These are phyloP conservation scores for Saccharomyces jurei DNA, from an alignment of 805 yeast species.

Conservation along the genomic window DNA sequence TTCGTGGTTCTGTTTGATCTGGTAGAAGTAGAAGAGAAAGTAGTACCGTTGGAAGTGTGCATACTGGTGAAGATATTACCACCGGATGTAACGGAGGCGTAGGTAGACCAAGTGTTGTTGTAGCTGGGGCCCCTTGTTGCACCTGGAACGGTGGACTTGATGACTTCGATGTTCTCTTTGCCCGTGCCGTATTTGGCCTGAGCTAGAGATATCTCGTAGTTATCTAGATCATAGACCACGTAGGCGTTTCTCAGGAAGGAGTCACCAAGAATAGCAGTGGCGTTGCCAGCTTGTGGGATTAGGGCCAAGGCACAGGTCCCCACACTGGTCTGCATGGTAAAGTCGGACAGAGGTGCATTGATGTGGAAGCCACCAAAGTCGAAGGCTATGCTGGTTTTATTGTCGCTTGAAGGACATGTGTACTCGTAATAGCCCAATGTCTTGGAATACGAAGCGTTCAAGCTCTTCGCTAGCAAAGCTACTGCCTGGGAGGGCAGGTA, in stretches of 20 bases:
- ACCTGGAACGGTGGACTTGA: conserved; percentile 39
- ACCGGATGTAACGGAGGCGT: conserved; percentile 16
- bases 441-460: conserved; percentile 39
- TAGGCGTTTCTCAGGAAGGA: conserved; percentile 49
- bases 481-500: conserved; percentile 37
- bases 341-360: conserved; percentile 38
- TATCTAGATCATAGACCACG: conserved; percentile 50
- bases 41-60: background rate
- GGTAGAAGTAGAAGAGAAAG: background rate
- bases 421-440: conserved; percentile 39
- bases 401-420: conserved; percentile 34
- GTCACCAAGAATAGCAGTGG: conserved; percentile 44
- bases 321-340: conserved; percentile 22
- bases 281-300: conserved; percentile 19
- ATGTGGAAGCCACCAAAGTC: conserved; percentile 55
- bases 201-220: conserved; percentile 39
- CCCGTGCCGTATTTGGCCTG: conserved; percentile 34
- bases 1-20: background rate
- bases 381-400: conserved; percentile 33
- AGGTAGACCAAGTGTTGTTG: conserved; percentile 35
- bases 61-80: conserved; percentile 22
- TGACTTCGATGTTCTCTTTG: conserved; percentile 38
- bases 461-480: conserved; percentile 23
- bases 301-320: conserved; percentile 39
- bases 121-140: conserved; percentile 41